A percentile compares a stretch with the other conserved stretches of the same genome.
Conservation (phyloP, 176 grass and related monocot genomes). For the Oryza glaberrima region DNA sequence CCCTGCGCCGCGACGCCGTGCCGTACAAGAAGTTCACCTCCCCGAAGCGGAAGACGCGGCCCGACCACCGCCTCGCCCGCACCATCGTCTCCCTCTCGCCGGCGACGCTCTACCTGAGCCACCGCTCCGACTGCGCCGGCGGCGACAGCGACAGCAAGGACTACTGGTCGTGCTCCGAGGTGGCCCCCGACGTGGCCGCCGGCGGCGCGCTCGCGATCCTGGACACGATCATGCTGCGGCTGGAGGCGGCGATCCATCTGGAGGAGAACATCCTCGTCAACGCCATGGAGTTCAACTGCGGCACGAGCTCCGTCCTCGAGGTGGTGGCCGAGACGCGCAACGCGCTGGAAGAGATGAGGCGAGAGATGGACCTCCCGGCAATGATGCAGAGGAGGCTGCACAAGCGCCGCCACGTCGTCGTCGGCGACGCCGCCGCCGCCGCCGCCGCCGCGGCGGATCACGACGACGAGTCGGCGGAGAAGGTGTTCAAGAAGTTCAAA, state of each 20-base stretch:
- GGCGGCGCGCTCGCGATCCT: not conserved
- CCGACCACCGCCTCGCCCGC: constrained; percentile 3
- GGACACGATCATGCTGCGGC: not conserved
- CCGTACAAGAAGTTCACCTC: not conserved
- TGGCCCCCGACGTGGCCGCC: not conserved
- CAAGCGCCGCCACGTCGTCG: not conserved
- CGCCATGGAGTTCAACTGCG: not conserved
- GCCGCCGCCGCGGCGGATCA: not conserved
- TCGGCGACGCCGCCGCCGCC: not conserved
- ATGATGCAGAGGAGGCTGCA: constrained; percentile 18
- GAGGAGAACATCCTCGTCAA: not conserved
- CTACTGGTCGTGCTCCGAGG: not conserved
- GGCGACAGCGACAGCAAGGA: not conserved
- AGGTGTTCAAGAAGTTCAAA: not conserved
- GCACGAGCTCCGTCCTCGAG: not conserved
- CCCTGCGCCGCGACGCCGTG: not conserved
- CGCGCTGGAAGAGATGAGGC: constrained; percentile 29
- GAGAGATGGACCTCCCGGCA: constrained; percentile 12
- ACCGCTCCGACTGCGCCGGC: not conserved
- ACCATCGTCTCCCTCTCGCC: constrained; percentile 9
- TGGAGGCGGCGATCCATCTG: constrained; percentile 9
- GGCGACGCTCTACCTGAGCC: constrained; percentile 27
- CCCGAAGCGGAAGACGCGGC: not conserved
- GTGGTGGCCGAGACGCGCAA: not conserved
- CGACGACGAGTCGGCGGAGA: too few species aligned